Evolutionary conservation across 78 protist genomes (phyloP), one percentile per base, ranked within the genome.

Genomic region (Chrysochromulina tobinii): DNA sequence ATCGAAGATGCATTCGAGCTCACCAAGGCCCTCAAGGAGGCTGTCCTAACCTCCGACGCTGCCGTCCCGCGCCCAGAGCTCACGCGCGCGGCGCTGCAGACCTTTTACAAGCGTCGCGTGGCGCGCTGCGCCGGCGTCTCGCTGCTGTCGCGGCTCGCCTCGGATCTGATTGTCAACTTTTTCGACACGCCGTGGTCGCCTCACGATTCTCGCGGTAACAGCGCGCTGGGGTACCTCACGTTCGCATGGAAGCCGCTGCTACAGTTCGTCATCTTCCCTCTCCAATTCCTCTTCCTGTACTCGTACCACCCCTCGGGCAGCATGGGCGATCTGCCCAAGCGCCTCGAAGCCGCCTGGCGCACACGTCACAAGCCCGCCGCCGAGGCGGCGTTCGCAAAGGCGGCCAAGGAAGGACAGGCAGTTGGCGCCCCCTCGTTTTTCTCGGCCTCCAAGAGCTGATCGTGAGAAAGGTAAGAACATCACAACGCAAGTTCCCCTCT

Each of bases 1-100:
- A 64, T 86, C 11, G 92, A 89, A 67, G 92, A 89, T 54, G 92
- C 92, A 9, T 79, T 50, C 72, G 87, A 66, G 55, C 81, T 88
- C 6, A 58, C 90, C 7, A 20, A 2, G 23, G 61, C 53, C 5
- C 61, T 53, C 25, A 48, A 87, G 83, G 55, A 17, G 55, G 17
- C 21, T 9, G 17, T 20, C 12, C 58, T 50, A 0, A 51, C 12
- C 20, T 17, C 55, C 14, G 83, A 73, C 21, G 23, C 17, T 14
- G n/a, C 27, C 18, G 57, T 5, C 9, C 58, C 51, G 57, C 84
- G 84, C 3, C n/a, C 1, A 1, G 84, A 57, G 54, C 84, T 75
- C 38, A 58, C 51, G 57, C 84, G 84, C 3, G 57, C 1, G 4
- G 84, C 84, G 54, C 84, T 75, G 7, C 58, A 50, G 58, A 1